Conservation (phyloP, 176 grass and related monocot genomes). For the Rhipidocladum racemiflorum region DNA sequence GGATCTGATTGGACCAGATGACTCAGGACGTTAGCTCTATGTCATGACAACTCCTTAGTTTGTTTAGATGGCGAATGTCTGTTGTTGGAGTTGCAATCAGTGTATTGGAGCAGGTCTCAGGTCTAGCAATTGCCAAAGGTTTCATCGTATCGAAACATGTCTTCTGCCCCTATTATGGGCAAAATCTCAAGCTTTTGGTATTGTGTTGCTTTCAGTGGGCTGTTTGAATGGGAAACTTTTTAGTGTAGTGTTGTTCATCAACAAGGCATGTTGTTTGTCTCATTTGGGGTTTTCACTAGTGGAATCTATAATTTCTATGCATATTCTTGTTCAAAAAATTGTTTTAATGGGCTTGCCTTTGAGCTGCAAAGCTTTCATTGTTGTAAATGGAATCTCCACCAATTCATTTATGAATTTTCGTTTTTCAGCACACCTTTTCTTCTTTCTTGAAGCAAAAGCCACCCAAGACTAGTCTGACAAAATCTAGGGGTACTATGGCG, state of each 20-base stretch:
- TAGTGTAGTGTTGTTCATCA: neutral
- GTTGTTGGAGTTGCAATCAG: neutral
- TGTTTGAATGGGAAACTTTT: constrained; percentile 14
- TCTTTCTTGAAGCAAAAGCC: constrained; percentile 75
- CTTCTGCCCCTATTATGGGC: neutral
- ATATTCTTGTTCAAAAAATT: constrained; percentile 16
- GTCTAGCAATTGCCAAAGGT: constrained; percentile 4
- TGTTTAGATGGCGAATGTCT: neutral
- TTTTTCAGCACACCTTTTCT: constrained; percentile 71
- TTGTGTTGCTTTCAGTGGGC: neutral
- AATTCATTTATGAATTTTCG: neutral
- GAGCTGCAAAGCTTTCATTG: neutral
- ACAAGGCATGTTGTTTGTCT: neutral
- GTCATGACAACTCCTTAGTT: neutral
- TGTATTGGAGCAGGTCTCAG: neutral
- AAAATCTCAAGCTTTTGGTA: neutral
- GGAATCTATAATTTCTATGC: neutral
- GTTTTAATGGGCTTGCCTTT: neutral
- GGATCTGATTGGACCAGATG: neutral
- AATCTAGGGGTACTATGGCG: constrained; percentile 60
- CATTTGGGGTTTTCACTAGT: constrained; percentile 7
- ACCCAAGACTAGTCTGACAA: constrained; percentile 48
- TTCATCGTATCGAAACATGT: neutral
- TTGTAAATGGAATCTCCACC: constrained; percentile 5
- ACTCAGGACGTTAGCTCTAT: neutral